These are phyloP conservation scores for Panicum miliaceum DNA, from an alignment of 176 grass and related monocot species.

Conservation along the genomic window DNA sequence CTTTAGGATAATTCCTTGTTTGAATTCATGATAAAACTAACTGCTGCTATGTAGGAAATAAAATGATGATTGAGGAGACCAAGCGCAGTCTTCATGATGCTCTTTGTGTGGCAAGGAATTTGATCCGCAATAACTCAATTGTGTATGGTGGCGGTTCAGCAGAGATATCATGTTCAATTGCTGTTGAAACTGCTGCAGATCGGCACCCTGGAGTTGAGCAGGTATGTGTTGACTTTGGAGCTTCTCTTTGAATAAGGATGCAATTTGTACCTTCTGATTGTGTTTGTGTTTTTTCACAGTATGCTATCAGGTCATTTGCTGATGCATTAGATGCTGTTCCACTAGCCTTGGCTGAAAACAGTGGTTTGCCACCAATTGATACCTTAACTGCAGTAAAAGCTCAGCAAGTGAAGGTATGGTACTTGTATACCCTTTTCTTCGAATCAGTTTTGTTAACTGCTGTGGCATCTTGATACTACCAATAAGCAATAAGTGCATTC, in stretches of 20 bases:
- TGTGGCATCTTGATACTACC: not conserved
- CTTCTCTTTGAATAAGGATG: slow-evolving; percentile 1
- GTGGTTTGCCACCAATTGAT: slow-evolving; percentile 82
- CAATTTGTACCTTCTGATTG: not conserved
- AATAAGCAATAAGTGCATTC: not conserved
- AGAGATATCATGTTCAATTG: slow-evolving; percentile 84
- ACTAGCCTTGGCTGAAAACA: slow-evolving; percentile 87
- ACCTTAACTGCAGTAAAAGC: slow-evolving; percentile 83
- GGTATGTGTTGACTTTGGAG: slow-evolving; percentile 45
- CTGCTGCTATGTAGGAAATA: slow-evolving; percentile 63
- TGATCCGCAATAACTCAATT: slow-evolving; percentile 80
- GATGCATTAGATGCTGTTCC: slow-evolving; percentile 79
- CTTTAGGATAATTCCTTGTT: slow-evolving; percentile 8
- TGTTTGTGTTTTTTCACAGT: slow-evolving; percentile 56
- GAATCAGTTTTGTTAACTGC: not conserved
- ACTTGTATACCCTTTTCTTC: not conserved
- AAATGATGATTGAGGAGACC: slow-evolving; percentile 95
- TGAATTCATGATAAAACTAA: slow-evolving; percentile 8
- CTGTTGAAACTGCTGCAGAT: slow-evolving; percentile 80
- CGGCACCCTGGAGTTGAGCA: slow-evolving; percentile 78
- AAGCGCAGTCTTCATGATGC: slow-evolving; percentile 87
- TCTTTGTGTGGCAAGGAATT: slow-evolving; percentile 86
- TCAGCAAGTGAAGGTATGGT: slow-evolving; percentile 82
- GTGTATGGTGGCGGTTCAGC: slow-evolving; percentile 87
- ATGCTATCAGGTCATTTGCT: slow-evolving; percentile 93